Base-by-base conservation (phyloP, 73 alveolate genomes). In the Blepharisma stoltei region DNA sequence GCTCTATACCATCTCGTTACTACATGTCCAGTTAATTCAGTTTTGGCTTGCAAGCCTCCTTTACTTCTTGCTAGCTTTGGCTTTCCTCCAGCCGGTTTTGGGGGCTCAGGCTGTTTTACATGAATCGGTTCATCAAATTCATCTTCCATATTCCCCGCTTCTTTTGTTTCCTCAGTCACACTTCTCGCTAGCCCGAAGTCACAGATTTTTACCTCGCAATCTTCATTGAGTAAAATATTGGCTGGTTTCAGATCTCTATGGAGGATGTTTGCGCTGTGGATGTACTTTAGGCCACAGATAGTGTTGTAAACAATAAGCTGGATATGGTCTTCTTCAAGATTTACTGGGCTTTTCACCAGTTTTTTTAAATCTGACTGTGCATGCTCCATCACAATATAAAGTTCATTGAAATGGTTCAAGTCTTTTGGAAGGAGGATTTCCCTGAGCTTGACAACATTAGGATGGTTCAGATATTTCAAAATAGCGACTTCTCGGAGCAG, bases 1-100 rank as follows among this genome's bases (percentile, higher is more conserved):
- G 99, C 99, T 84, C 99, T 80, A 71, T 95, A 95, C 99, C 99
- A 95, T 67, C 99, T 84, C 44, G 99, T 93, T 50, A 95, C 99
- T 6, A 95, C 99, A 83, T 95, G 99, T 6, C 97, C 99, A 53
- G 97, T 92, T 70, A 92, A 82, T 73, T 92, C 95, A 60, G 91
- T 82, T 80, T 86, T 90, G 70, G 81, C 77, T 23, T 60, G 76
- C 76, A 23, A 11, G 4, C 54, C 54, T 11, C 54, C 76, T 60
- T 60, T 60, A 4, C 21, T 11, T 23, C 76, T 60, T 60, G 11
- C 38, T 9, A 60, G 76, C 49, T 60, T 60, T 60, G 18, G 18
- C 18, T 52, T n/a, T 14, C 23, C 18, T n/a, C 32, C 32, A 52
- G 18, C 76, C 4, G 11, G 41, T 60, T 23, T 60, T 60, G 14